Evolutionary conservation across 2,329 filamentous ascomycete genomes (phyloP), one percentile per base, ranked within the genome.

Genomic region (Apiospora pterosperma): DNA sequence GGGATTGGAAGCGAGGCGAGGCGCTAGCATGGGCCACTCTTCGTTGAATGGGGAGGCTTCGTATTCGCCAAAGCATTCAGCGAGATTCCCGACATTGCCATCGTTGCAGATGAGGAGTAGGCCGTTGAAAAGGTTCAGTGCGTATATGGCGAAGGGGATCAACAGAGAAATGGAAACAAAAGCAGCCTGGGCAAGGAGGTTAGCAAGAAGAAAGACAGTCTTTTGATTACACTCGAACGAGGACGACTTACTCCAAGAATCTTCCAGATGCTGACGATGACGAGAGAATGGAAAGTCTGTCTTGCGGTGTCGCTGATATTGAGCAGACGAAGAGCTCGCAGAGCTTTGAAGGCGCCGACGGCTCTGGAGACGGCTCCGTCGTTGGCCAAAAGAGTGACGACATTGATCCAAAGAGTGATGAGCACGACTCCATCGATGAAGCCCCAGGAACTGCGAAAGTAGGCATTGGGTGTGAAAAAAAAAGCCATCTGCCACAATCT

Each of bases 391-490:
- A 95, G 88, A 0, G 94, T 96, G 59, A 90, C 82, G 61, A 99
- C 93, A 72, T 97, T 98, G 74, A 97, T 90, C 95, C 96, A 98
- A 10, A 99, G 85, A 0, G 96, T 98, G 64, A 97, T 81, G 62
- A 99, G 82, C 69, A 99, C 96, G 55, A 98, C 78, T 0, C 91
- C 93, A 74, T 99, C 96, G 69, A 99, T 97, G 67, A 97, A 89
- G 7, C 96, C 96, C 96, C 96, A 99, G 0, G 94, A 95, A 74
- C 95, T 95, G 71, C 96, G 90, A 76, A 97, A 93, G 75, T 97
- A 99, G 3, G 96, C 96, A 77, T 99, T 97, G 0, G 96, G 96
- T 0, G 96, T 97, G 88, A 92, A 98, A 76, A 97, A 91, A 71
- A 97, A 91, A 31, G 8, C 96, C 96, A 79, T 99, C 96, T 0